These are phyloP conservation scores for Acanthamoeba triangularis DNA, from an alignment of 208 protist species.

Conservation along the genomic window DNA sequence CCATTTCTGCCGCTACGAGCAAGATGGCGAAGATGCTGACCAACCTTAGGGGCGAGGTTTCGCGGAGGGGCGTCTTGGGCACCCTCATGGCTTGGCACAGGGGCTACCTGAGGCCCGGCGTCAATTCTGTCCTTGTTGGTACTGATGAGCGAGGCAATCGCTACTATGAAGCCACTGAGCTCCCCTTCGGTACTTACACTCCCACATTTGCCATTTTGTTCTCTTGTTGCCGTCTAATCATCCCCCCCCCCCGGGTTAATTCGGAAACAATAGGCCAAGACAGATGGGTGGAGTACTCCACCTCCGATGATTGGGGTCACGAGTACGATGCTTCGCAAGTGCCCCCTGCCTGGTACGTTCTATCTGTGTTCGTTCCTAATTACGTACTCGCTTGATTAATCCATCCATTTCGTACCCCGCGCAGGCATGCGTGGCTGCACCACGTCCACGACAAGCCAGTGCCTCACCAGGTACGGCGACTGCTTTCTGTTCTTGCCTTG, in stretches of 20 bases:
- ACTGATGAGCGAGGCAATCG: background rate
- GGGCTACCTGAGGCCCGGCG: background rate
- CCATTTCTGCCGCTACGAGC: background rate
- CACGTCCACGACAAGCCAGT: background rate
- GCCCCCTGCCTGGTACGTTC: constrained; percentile 1
- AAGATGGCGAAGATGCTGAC: background rate
- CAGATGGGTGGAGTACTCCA: constrained; percentile 38
- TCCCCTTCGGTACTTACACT: background rate
- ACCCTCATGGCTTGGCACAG: constrained; percentile 21
- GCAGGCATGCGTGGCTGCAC: constrained; percentile 51
- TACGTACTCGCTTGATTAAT: background rate
- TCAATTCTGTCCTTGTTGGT: background rate
- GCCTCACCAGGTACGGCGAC: background rate
- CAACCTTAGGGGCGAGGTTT: background rate
- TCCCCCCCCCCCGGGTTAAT: background rate
- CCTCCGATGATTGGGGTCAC: background rate
- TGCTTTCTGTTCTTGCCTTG: too few species aligned
- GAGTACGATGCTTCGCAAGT: constrained; percentile 31
- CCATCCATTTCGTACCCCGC: background rate
- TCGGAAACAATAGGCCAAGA: background rate
- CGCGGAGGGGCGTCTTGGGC: background rate
- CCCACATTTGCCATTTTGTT: background rate
- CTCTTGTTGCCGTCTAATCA: background rate
- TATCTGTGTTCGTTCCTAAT: background rate
- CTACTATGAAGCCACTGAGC: background rate